Base-by-base conservation (phyloP, 768 basidiomycete genomes). In the Calocera viscosa region DNA sequence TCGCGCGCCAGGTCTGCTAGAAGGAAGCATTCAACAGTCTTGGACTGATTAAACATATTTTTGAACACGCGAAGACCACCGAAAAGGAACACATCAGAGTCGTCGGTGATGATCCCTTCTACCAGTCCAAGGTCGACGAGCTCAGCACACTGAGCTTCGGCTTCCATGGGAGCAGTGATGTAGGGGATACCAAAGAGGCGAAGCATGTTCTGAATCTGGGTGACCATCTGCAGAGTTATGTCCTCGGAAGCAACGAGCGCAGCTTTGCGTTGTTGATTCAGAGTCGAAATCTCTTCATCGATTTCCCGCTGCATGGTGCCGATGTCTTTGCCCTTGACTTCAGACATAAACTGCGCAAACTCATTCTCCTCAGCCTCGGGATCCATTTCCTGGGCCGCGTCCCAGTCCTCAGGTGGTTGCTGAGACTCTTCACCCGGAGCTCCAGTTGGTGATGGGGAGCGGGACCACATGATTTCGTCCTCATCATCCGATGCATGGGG, bases 21-120 rank as follows among this genome's bases (percentile, higher is more conserved):
- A 38, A 96, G 79, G 80, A 96, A 99, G 74, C 93, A 94, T 76
- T 99, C 96, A 66, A 97, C 96, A 2, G 94, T 97, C 80, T 98
- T 97, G 63, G 91, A 90, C 76, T 98, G 95, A 75, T 98, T 97
- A 80, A 99, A 99, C 90, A 99, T 95, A 75, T 99, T 98, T 78
- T 95, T 96, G 82, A 90, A 96, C 22, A 98, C 91, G n/a, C 93
- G 87, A 70, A 83, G 77, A 26, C 92, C 95, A 34, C 96, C 96
- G 71, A 99, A 99, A 63, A 99, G 86, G 77, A 99, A 99, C 63
- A 98, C 94, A 73, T 99, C 96, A 2, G 93, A 96, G 76, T 99
- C 96, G 75, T 99, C 96, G 0, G 96, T 99, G 75, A 99, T 98
- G 66, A 99, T 89, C 0, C 96, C 96, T 70, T 99, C 94, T 39